A percentile compares a stretch with the other conserved stretches of the same genome.
Evolutionary conservation across 192 early-diverging fungal genomes (phyloP).

Genomic region (Cladochytrium replicatum): DNA sequence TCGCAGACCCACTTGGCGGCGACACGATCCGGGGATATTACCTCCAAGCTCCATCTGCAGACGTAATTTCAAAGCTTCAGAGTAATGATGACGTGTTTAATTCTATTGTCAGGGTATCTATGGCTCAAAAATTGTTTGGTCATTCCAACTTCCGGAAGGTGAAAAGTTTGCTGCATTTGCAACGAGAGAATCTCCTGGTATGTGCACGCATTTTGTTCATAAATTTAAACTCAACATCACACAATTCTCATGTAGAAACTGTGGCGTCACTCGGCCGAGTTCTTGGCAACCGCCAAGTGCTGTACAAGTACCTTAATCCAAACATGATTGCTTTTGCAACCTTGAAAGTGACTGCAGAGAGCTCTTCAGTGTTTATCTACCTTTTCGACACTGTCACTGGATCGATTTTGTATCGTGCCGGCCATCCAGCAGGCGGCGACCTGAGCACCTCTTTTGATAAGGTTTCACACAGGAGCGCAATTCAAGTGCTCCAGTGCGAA

Average conservation of each 20-base stretch:
- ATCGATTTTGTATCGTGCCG: slow-evolving; percentile 59
- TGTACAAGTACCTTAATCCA: slow-evolving; percentile 99
- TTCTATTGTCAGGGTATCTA: slow-evolving; percentile 26
- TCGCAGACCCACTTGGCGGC: slow-evolving; percentile 32
- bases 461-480: slow-evolving; percentile 25
- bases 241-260: slow-evolving; percentile 27
- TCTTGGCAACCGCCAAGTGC: slow-evolving; percentile 85
- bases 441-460: slow-evolving; percentile 14
- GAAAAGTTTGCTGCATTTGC: slow-evolving; percentile 32
- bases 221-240: slow-evolving; percentile 3
- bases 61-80: too few relatives aligned
- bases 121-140: slow-evolving; percentile 18
- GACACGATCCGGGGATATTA: slow-evolving; percentile 31
- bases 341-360: slow-evolving; percentile 8
- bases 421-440: slow-evolving; percentile 47
- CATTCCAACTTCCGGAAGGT: slow-evolving; percentile 16
- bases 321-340: slow-evolving; percentile 74
- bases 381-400: slow-evolving; percentile 86
- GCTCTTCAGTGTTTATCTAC: slow-evolving; percentile 53
- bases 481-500: slow-evolving; percentile 69
- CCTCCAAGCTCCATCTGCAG: slow-evolving; percentile 50
- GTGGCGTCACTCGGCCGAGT: slow-evolving; percentile 87
- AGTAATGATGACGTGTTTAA: too few relatives aligned
- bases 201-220: slow-evolving; percentile 1
- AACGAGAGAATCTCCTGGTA: slow-evolving; percentile 7